These are phyloP conservation scores for Lippia alba DNA, from an alignment of 305 asterid genomes.

Conservation along the genomic window DNA sequence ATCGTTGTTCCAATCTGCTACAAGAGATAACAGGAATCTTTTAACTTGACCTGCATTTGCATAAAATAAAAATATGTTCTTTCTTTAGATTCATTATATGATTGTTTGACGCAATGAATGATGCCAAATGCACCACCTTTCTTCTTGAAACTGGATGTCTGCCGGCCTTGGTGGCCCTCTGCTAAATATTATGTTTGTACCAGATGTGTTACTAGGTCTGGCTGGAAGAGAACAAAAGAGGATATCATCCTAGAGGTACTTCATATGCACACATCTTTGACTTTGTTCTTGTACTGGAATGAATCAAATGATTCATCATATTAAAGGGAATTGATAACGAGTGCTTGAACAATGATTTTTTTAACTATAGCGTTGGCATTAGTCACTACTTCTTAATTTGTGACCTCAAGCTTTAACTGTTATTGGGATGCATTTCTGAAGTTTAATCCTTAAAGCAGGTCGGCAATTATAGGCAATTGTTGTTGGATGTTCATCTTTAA, in stretches of 20 bases:
- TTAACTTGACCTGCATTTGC: constrained; percentile 4
- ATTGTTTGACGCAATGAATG: constrained; percentile 25
- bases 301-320: constrained; percentile 23
- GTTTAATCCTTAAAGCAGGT: background rate
- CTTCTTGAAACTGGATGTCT: constrained; percentile 26
- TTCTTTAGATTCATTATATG: constrained; percentile 23
- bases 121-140: constrained; percentile 22
- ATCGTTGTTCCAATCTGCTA: background rate
- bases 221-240: constrained; percentile 93
- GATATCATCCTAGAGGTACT: constrained; percentile 72
- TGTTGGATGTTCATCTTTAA: constrained; percentile 16
- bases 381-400: constrained; percentile 23
- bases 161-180: constrained; percentile 21
- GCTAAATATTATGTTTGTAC: constrained; percentile 42
- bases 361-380: constrained; percentile 16
- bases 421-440: constrained; percentile 12
- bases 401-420: constrained; percentile 24
- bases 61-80: background rate
- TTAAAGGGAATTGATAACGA: constrained; percentile 19
- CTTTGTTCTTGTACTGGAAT: constrained; percentile 24
- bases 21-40: constrained; percentile 8
- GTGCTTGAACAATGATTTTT: constrained; percentile 7
- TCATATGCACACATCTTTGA: constrained; percentile 23
- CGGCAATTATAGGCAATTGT: constrained; percentile 2
- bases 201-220: constrained; percentile 91